Conservation (phyloP, 129 eudicot genomes). For the Flaveria ramosissima region DNA sequence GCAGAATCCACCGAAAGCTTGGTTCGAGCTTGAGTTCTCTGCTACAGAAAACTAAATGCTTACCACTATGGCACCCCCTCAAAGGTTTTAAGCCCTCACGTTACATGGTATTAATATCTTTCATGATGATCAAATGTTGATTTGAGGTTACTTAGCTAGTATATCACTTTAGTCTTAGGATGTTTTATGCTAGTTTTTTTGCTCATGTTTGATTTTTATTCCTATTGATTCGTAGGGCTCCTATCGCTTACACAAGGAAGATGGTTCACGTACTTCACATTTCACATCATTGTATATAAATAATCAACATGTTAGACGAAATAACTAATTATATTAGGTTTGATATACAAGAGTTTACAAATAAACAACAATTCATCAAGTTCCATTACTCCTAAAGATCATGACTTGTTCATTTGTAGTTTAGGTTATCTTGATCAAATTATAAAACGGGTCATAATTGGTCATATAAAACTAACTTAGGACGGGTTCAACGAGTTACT, state of each 20-base stretch:
- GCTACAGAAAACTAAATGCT: too few relatives aligned
- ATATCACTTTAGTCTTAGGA: neutral
- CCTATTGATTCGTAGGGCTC: too few relatives aligned
- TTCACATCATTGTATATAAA: slow-evolving; percentile 37
- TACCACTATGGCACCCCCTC: neutral
- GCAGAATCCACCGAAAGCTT: neutral
- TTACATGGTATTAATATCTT: neutral
- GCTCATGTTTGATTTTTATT: too few relatives aligned
- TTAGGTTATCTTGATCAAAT: neutral
- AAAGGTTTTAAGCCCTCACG: neutral
- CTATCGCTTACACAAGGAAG: too few relatives aligned
- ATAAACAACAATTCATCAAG: too few relatives aligned
- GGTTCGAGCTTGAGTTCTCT: neutral
- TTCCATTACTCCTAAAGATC: too few relatives aligned
- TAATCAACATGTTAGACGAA: slow-evolving; percentile 21
- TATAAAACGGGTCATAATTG: too few relatives aligned
- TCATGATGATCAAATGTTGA: neutral
- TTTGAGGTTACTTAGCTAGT: neutral
- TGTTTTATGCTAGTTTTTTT: too few relatives aligned
- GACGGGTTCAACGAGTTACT: too few relatives aligned
- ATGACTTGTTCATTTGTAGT: too few relatives aligned
- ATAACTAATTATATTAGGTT: slow-evolving; percentile 4
- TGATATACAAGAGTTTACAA: too few relatives aligned
- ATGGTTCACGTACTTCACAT: neutral
- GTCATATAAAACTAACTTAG: too few relatives aligned